Base-by-base conservation (phyloP, 768 basidiomycete genomes). In the Leccinellum luteum region DNA sequence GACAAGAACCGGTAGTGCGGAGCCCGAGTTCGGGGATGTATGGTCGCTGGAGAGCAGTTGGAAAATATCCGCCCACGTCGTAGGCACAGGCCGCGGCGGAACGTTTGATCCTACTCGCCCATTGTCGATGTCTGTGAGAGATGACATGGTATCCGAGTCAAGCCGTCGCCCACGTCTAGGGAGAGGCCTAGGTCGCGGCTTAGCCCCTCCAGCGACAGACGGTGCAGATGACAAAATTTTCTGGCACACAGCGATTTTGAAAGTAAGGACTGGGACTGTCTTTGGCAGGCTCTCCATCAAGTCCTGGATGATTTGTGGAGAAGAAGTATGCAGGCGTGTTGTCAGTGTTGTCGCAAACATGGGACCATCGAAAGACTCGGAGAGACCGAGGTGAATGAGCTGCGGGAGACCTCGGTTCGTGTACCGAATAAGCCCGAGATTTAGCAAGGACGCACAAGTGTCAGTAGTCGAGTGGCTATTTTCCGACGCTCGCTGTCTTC, bases 211-310 rank as follows among this genome's bases (percentile, higher is more conserved):
- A 19, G 54, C 27, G 31, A 41, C 54, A 21, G 64, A 61, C 8
- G 61, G 50, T 9, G 64, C 60, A 48, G 69, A 70, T 9, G 66
- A 68, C 41, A 79, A 61, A 48, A 76, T 70, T 62, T 72, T 77
- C 47, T 75, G 75, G 60, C 79, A 82, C 14, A 81, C 61, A 0
- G 69, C 61, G 5, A 81, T 56, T 65, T 81, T 81, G 54, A 82
- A 81, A 23, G 64, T 65, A 49, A 76, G 70, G 3, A 66, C 57
- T 3, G 76, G 59, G 19, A 69, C 61, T 13, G 78, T 74, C 47
- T 73, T 74, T 3, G 66, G 64, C 25, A 82, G 60, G 48, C 66
- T 59, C 19, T 73, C 73, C 60, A 81, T 68, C 48, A 82, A 62
- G n/a, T 59, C 64, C n/a, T 66, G 68, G 15, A 72, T 54, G 3